Evolutionary conservation across 1,139 yeast species (phyloP).

Genomic region (Pichia sp.): DNA sequence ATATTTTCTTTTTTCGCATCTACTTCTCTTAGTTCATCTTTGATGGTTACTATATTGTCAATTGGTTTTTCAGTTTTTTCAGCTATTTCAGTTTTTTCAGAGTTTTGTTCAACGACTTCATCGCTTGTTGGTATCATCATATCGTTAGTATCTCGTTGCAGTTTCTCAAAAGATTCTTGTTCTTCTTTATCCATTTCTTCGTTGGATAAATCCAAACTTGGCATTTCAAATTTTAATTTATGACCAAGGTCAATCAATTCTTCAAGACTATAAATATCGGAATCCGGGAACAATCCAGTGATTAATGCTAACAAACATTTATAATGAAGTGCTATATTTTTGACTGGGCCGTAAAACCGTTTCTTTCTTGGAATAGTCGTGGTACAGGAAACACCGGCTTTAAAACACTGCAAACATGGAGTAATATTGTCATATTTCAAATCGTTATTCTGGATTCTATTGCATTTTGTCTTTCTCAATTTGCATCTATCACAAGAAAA

Average conservation of each 20-base stretch:
- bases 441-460: constrained; percentile 29
- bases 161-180: constrained; percentile 2
- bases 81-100: neutral
- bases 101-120: too few species aligned
- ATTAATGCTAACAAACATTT: constrained; percentile 35
- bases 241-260: constrained; percentile 34
- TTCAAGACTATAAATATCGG: constrained; percentile 36
- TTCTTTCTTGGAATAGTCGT: constrained; percentile 38
- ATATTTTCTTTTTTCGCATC: too few species aligned
- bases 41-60: too few species aligned
- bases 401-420: constrained; percentile 36
- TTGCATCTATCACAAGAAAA: constrained; percentile 45
- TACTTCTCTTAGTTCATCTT: too few species aligned
- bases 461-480: constrained; percentile 38
- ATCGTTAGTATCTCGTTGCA: neutral
- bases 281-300: constrained; percentile 37
- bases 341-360: constrained; percentile 34
- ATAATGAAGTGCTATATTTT: constrained; percentile 36
- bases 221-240: constrained; percentile 35
- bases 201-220: constrained; percentile 20
- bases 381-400: constrained; percentile 34
- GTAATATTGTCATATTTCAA: constrained; percentile 33
- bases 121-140: too few species aligned
- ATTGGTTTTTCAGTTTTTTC: neutral
- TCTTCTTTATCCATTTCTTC: constrained; percentile 18